These are phyloP conservation scores for Colletotrichum paranaense DNA, from an alignment of 2,329 filamentous ascomycete genomes.

Conservation along the genomic window DNA sequence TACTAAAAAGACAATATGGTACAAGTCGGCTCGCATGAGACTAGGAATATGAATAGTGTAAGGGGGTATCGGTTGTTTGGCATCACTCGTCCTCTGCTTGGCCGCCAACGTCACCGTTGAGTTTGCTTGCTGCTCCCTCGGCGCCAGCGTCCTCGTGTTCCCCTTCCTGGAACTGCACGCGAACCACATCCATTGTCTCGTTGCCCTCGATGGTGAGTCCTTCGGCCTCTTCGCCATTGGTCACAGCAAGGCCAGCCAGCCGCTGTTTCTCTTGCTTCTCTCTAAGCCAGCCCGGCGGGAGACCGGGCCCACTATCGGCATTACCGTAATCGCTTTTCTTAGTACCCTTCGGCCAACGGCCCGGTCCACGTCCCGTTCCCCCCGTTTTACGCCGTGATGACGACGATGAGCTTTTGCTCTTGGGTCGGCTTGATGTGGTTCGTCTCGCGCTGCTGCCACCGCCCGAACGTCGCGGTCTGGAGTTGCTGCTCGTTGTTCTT, in stretches of 20 bases:
- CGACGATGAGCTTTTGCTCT: conserved; percentile 46
- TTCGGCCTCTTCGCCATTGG: conserved; percentile 37
- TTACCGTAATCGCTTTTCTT: conserved; percentile 77
- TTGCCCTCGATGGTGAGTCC: conserved; percentile 7
- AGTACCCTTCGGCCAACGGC: conserved; percentile 75
- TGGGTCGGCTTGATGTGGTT: conserved; percentile 49
- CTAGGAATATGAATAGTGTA: neutral
- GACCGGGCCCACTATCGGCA: conserved; percentile 71
- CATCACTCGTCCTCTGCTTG: conserved; percentile 16
- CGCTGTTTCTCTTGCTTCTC: conserved; percentile 47
- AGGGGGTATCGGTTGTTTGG: conserved; percentile 12
- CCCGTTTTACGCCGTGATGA: conserved; percentile 66
- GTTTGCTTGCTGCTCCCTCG: neutral
- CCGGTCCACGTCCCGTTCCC: conserved; percentile 73
- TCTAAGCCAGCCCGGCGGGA: conserved; percentile 67
- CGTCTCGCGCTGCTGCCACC: conserved; percentile 43
- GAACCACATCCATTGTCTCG: conserved; percentile 33
- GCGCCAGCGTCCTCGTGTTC: neutral
- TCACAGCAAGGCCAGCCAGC: conserved; percentile 18
- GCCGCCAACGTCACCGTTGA: neutral
- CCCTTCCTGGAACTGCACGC: conserved; percentile 30
- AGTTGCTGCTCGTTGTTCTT: conserved; percentile 47
- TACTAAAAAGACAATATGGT: conserved; percentile 8
- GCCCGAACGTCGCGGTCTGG: conserved; percentile 53
- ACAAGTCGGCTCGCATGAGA: conserved; percentile 8